Base-by-base conservation (phyloP, 768 basidiomycete species). In the Lyophyllum decastes region DNA sequence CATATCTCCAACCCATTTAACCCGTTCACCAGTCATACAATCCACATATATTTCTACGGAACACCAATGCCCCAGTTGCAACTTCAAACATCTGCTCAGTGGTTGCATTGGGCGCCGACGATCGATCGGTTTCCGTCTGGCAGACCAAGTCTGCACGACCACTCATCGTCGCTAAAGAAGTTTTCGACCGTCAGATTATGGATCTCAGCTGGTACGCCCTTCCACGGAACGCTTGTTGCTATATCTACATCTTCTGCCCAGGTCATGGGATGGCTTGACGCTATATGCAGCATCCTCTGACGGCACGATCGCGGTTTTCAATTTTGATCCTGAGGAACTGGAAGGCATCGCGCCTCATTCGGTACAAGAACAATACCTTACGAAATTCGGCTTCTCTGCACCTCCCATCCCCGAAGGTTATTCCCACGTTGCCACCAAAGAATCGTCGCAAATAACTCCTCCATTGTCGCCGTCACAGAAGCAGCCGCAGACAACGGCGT, bases 241-340 rank as follows among this genome's bases (percentile, higher is more conserved):
- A 9, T 30, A 38, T 60, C 25, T 48, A 46, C 10, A 19, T 25
- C 58, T n/a, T 9, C 21, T 50, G 41, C 19, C 3, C 61, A 97
- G 95, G 95, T 95, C 95, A 9, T 85, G 84, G 72, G 95, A 98
- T 67, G 97, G 97, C 9, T 79, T 91, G 45, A 91, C 91, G 2
- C 81, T 99, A 0, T 98, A 96, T 64, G 95, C 94, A 0, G 94
- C 92, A 58, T 97, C 95, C 0, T 96, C 94, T 0, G 97, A 99
- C 68, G 97, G 97, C 1, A 95, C 95, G 0, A 86, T 98, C 54
- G 93, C 88, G 1, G 93, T 89, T 1, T 92, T 97, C 73, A 80
- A 83, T 62, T 98, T 98, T 65, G 88, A 90, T 41, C 68, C 84
- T 1, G 83, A 86, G 30, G 93, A 94, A 71, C 75, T 92, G 2